Base-by-base conservation (phyloP, 2,329 filamentous ascomycete species). In the Colletotrichum sp. region DNA sequence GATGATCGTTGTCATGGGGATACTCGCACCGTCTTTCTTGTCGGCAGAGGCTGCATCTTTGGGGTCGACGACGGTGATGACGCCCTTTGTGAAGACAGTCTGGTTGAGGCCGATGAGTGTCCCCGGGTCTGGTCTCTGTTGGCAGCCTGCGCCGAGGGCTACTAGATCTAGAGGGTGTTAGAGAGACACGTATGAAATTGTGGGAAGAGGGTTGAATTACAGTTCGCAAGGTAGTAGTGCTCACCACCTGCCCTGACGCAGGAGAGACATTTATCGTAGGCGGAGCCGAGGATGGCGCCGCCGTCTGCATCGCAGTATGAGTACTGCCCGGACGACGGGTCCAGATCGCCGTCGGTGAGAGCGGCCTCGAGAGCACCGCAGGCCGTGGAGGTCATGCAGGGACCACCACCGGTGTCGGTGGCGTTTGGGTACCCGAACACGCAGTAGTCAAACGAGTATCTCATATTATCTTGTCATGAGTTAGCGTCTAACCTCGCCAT, bases 371-470 rank as follows among this genome's bases (percentile, higher is more conserved):
- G 82, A 4, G 80, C 80, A 0, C 89, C 90, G 75, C 90, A 92
- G 4, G 89, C 89, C 6, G 85, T 86, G 8, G 85, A 86, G 0
- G 89, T 91, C 52, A 86, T 84, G 81, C 90, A 92, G 1, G 89
- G 89, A 15, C 84, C 87, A 2, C 87, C 87, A 11, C 83, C 84
- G 12, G 87, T 80, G 22, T 81, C 84, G 0, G 86, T 86, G 57
- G 85, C 88, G 77, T 91, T 88, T 16, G 88, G 89, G 72, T 86
- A 89, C 12, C 87, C 88, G 79, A 90, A 89, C 63, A 91, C 79
- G 79, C 90, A 92, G 76, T 88, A 88, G 71, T 88, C 85, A 61
- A 91, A 85, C 15, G 87, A 84, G 80, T 89, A 91, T 77, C 89
- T 85, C 59, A 91, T 80, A 77, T 92, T 91, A 77, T 92, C 90